Conservation (phyloP, 352 stramenopile genomes). For the Globisporangium uncinulatum region DNA sequence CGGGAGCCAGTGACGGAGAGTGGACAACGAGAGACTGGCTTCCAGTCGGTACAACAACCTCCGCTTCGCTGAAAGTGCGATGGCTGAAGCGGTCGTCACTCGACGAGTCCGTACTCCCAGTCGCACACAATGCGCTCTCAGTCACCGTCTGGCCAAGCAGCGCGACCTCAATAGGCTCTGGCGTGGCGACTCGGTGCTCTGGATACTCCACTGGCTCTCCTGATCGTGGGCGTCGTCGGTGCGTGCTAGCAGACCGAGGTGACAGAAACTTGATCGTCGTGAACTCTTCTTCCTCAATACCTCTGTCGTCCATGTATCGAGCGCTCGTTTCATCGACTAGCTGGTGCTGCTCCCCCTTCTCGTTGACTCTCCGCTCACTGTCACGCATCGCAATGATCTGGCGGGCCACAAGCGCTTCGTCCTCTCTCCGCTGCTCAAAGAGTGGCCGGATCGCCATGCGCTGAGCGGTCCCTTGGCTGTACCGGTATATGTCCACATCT, state of each 20-base stretch:
- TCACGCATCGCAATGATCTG: constrained; percentile 21
- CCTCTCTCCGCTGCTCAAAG: constrained; percentile 52
- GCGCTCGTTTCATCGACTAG: not conserved
- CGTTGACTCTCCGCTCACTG: not conserved
- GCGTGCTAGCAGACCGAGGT: constrained; percentile 3
- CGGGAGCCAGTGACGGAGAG: not conserved
- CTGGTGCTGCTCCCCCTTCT: not conserved
- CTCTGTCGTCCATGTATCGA: not conserved
- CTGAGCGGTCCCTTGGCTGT: constrained; percentile 42
- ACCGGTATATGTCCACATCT: constrained; percentile 59
- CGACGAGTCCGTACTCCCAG: no score
- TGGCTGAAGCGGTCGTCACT: no score
- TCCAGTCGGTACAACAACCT: no score
- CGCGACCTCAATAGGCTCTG: not conserved
- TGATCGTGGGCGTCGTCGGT: not conserved
- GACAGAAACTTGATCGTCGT: constrained; percentile 3
- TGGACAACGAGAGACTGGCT: no score
- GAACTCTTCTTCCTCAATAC: constrained; percentile 1
- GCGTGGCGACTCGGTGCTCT: not conserved
- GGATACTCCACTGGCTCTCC: not conserved
- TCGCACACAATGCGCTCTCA: no score
- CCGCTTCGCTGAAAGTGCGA: no score
- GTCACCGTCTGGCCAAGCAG: no score
- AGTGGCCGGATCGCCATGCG: constrained; percentile 68
- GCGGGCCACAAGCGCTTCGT: constrained; percentile 23